These are phyloP conservation scores for Gonapodya prolifera DNA, from an alignment of 192 early-diverging fungal genomes.

Conservation along the genomic window DNA sequence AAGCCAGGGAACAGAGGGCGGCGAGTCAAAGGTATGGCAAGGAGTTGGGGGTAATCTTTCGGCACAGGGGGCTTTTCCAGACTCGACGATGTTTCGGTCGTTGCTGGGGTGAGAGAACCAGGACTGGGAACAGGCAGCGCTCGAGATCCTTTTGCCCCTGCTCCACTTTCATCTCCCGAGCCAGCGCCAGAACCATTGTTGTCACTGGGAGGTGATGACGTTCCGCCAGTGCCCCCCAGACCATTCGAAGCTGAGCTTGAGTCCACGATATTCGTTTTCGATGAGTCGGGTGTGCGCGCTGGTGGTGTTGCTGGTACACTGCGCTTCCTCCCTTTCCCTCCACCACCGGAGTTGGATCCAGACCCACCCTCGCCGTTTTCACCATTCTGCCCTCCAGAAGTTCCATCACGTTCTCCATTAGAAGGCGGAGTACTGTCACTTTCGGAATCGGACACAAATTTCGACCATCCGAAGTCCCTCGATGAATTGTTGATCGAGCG, in stretches of 20 bases:
- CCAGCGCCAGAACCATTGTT: not conserved
- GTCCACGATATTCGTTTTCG: not conserved
- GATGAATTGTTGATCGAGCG: too few relatives aligned
- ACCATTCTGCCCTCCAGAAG: not conserved
- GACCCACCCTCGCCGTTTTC: not conserved
- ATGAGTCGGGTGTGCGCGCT: not conserved
- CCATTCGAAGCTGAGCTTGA: not conserved
- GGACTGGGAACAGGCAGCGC: not conserved
- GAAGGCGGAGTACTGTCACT: not conserved
- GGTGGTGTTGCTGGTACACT: not conserved
- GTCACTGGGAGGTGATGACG: not conserved
- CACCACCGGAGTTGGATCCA: not conserved
- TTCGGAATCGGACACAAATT: not conserved
- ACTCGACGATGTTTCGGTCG: not conserved
- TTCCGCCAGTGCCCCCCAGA: not conserved
- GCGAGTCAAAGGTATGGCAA: constrained; percentile 84
- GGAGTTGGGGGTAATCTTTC: constrained; percentile 82
- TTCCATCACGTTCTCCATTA: not conserved
- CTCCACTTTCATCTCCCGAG: not conserved
- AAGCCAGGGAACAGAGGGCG: constrained; percentile 93
- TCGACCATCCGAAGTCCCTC: too few relatives aligned
- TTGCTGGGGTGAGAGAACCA: not conserved
- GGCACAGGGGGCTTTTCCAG: constrained; percentile 36
- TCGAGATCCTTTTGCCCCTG: not conserved
- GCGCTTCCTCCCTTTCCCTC: not conserved